These are phyloP conservation scores for Stephania japonica DNA, from an alignment of 164 flowering plant genomes.

Conservation along the genomic window DNA sequence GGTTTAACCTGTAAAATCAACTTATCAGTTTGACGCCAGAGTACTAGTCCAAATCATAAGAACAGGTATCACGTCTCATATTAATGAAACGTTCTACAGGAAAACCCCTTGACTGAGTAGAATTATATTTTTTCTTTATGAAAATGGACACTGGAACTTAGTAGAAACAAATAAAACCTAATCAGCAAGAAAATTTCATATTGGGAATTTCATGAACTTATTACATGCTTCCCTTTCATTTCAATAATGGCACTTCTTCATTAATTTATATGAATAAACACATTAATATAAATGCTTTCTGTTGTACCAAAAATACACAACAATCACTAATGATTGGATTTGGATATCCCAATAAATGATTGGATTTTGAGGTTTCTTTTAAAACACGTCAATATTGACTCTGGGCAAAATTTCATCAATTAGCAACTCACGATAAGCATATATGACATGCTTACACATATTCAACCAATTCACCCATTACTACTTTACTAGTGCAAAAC, in stretches of 20 bases:
- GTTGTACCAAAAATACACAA: not conserved
- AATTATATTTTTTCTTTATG: not conserved
- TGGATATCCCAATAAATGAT: not conserved
- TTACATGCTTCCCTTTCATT: not conserved
- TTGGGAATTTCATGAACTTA: not conserved
- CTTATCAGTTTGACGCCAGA: not conserved
- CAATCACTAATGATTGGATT: not conserved
- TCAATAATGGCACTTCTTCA: not conserved
- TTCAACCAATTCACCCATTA: no score
- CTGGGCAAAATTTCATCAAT: no score
- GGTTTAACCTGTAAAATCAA: conserved; percentile 57
- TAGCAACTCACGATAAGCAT: not conserved
- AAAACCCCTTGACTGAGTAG: not conserved
- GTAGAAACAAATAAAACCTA: not conserved
- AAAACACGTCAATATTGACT: no score
- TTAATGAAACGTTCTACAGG: not conserved
- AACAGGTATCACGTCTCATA: not conserved
- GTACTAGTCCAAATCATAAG: not conserved
- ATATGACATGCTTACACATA: not conserved
- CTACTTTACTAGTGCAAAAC: no score
- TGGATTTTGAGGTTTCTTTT: not conserved
- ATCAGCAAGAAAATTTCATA: not conserved
- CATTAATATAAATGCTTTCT: not conserved
- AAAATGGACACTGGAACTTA: not conserved
- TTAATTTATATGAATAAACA: not conserved